Evolutionary conservation across 2,329 filamentous ascomycete species (phyloP), one percentile per base, ranked within the genome.

Genomic region (Alternaria gaisen): DNA sequence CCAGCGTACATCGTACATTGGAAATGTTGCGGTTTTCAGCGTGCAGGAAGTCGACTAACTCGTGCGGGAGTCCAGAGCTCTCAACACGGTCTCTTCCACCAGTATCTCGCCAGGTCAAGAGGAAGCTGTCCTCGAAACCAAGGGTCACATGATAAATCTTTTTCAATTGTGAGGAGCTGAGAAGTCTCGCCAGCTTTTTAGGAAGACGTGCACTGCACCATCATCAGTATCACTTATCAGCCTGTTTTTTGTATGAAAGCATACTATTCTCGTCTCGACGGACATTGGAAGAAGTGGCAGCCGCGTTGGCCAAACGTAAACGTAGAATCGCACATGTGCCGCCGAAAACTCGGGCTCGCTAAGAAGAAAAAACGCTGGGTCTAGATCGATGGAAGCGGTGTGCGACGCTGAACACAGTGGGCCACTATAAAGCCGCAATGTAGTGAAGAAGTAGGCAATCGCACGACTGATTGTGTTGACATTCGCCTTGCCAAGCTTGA

Each of bases 221-320:
- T 44, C 11, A 43, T 24, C 43, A 41, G 12, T 4, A 26, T 18
- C 5, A 18, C 7, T 24, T 6, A 16, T 14, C 41, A 22, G 20
- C 7, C 1, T 8, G 7, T 24, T 18, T 3, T 7, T 11, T 16
- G 14, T 6, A 18, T 14, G 8, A 12, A 36, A 22, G 48, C 75
- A 14, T 71, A 78, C 75, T 67, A 48, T 40, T 77, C 72, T 46
- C 53, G 59, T 43, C 50, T 61, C 6, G 73, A 75, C 12, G 73
- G 62, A 57, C 74, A 72, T 56, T 76, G 73, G 38, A 77, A 72
- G 64, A 71, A 76, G 54, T 77, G 74, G 61, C 66, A 70, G 32
- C 75, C 75, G n/a, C 73, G 67, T 56, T 78, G 75, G 48, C 75
- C 73, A 57, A 78, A 76, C 14, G 75, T 61, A 51, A 77, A 73